Conservation (phyloP, 495 filamentous ascomycete genomes). For the Hypoxylon trugodes region DNA sequence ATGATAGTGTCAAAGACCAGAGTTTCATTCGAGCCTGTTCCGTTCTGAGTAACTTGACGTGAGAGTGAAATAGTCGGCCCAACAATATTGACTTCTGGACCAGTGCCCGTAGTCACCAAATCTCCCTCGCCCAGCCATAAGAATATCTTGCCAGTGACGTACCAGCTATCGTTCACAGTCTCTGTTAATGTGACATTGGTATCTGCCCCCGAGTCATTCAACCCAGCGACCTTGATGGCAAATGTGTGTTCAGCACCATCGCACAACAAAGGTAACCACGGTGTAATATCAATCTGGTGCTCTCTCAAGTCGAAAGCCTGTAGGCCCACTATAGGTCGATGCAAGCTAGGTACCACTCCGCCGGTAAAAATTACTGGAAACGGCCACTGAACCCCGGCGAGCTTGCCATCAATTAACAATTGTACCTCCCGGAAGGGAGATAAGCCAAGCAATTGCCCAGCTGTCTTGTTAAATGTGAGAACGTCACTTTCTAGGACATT, state of each 20-base stretch:
- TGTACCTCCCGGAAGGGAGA: slow-evolving; percentile 86
- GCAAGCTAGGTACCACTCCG: slow-evolving; percentile 80
- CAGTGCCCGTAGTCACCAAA: slow-evolving; percentile 62
- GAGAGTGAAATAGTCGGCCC: slow-evolving; percentile 46
- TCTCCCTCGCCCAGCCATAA: slow-evolving; percentile 67
- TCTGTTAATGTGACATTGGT: slow-evolving; percentile 58
- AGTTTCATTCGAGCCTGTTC: slow-evolving; percentile 66
- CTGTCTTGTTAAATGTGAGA: slow-evolving; percentile 64
- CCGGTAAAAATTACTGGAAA: slow-evolving; percentile 90
- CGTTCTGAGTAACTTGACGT: slow-evolving; percentile 51
- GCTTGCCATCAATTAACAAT: slow-evolving; percentile 75
- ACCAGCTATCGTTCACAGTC: slow-evolving; percentile 73
- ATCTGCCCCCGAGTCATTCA: slow-evolving; percentile 58
- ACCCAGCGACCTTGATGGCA: slow-evolving; percentile 71
- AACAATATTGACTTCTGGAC: slow-evolving; percentile 12
- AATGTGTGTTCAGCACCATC: slow-evolving; percentile 73
- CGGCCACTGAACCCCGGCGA: slow-evolving; percentile 84
- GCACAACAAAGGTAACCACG: slow-evolving; percentile 73
- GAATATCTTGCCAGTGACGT: slow-evolving; percentile 85
- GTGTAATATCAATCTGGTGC: slow-evolving; percentile 85
- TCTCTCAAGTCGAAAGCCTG: slow-evolving; percentile 83
- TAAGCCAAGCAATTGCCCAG: slow-evolving; percentile 69
- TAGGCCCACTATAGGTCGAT: slow-evolving; percentile 84
- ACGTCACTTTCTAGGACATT: slow-evolving; percentile 73
- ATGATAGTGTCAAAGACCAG: slow-evolving; percentile 67